Evolutionary conservation across 306 rosid species (phyloP).

Genomic region (Gastrolobium bilobum): DNA sequence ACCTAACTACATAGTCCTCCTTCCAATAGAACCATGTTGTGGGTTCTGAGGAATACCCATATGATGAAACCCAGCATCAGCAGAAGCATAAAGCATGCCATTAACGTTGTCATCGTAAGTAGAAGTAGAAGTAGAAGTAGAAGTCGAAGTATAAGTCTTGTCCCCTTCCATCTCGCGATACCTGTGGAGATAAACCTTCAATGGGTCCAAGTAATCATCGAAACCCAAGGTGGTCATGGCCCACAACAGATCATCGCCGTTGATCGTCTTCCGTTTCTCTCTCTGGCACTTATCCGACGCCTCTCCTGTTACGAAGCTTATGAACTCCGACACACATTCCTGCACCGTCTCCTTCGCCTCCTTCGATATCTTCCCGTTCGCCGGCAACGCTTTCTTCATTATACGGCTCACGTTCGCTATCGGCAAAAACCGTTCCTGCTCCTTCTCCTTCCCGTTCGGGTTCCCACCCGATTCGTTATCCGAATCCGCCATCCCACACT

Average conservation of each 20-base stretch:
- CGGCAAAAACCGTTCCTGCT: conserved; percentile 73
- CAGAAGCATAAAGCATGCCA: too few species aligned
- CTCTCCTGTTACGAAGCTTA: conserved; percentile 75
- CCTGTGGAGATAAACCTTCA: conserved; percentile 70
- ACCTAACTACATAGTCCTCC: background rate
- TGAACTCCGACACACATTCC: conserved; percentile 77
- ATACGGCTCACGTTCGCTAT: conserved; percentile 83
- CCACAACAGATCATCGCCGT: conserved; percentile 45
- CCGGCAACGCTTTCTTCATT: conserved; percentile 84
- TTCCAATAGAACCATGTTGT: too few species aligned
- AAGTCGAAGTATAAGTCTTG: conserved; percentile 33
- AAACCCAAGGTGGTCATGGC: conserved; percentile 73
- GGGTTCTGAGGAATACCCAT: too few species aligned
- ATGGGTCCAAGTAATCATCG: conserved; percentile 74
- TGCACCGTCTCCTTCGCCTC: conserved; percentile 79
- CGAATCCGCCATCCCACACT: conserved; percentile 69
- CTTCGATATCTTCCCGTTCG: conserved; percentile 76
- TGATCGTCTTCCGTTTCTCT: conserved; percentile 79
- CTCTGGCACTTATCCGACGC: conserved; percentile 83
- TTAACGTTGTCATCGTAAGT: too few species aligned
- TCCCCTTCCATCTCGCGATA: conserved; percentile 79
- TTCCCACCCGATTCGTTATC: conserved; percentile 78
- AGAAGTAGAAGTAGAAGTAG: too few species aligned
- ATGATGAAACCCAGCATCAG: too few species aligned
- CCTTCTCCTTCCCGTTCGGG: conserved; percentile 58